phyloP scores from a whole-genome alignment of 495 filamentous ascomycete genomes.

The Haplographium delicatum region DNA sequence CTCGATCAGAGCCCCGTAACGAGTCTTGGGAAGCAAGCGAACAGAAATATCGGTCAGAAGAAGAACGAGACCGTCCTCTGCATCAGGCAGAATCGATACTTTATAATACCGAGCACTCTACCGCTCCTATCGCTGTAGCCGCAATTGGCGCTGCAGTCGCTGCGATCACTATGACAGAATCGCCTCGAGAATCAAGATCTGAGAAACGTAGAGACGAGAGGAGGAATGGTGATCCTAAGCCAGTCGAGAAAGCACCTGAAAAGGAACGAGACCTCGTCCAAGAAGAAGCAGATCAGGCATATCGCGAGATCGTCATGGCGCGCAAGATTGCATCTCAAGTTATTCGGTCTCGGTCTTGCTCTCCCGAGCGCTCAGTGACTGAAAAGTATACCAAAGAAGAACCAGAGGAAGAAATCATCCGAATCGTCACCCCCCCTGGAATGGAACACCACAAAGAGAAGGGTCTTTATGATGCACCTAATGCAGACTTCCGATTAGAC shows the following conservation, averaged over 20 bases:
- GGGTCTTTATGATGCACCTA: constrained; percentile 46
- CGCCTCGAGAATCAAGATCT: constrained; percentile 21
- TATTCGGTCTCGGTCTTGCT: constrained; percentile 39
- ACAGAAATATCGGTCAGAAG: constrained; percentile 12
- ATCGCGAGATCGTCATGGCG: constrained; percentile 43
- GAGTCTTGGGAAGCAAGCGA: constrained; percentile 13
- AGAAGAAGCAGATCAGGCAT: constrained; percentile 45
- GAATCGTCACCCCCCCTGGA: constrained; percentile 42
- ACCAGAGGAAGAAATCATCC: constrained; percentile 27
- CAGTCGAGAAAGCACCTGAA: constrained; percentile 9
- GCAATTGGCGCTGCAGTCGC: constrained; percentile 34
- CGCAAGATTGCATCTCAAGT: constrained; percentile 40
- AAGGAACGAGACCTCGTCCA: constrained; percentile 35
- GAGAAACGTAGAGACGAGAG: constrained; percentile 22
- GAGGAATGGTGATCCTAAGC: constrained; percentile 5
- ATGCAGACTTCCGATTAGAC: constrained; percentile 50
- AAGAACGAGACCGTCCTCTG: constrained; percentile 24
- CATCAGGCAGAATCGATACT: constrained; percentile 31
- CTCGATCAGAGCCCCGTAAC: constrained; percentile 7
- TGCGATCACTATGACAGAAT: constrained; percentile 28
- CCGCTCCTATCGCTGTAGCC: constrained; percentile 31
- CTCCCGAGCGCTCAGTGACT: constrained; percentile 41
- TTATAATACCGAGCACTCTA: constrained; percentile 32
- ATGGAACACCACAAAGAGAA: constrained; percentile 38
- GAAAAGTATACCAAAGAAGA: constrained; percentile 40